A percentile compares a stretch with the other conserved stretches of the same genome.
phyloP scores from a whole-genome alignment of 2,329 filamentous ascomycete genomes.

The Penicillium sp. region DNA sequence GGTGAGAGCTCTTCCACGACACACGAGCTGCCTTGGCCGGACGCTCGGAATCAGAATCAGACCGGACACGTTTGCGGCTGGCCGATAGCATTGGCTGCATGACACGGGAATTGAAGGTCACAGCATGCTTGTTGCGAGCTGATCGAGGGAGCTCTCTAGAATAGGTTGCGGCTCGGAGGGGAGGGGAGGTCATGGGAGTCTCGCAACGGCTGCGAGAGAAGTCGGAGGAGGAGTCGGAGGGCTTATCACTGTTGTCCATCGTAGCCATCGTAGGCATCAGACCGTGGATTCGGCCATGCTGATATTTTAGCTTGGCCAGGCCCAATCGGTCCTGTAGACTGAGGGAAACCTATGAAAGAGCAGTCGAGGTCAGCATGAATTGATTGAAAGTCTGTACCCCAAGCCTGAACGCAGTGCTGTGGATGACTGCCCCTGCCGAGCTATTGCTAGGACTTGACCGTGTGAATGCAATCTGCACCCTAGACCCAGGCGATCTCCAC shows the following conservation, averaged over 20 bases:
- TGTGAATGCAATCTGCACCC: slow-evolving; percentile 10
- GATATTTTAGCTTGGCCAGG: slow-evolving; percentile 94
- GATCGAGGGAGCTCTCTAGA: slow-evolving; percentile 75
- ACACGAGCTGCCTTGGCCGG: slow-evolving; percentile 63
- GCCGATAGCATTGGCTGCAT: slow-evolving; percentile 53
- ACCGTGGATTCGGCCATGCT: slow-evolving; percentile 91
- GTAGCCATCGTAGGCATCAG: slow-evolving; percentile 71
- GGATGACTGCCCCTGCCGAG: not conserved
- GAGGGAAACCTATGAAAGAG: slow-evolving; percentile 74
- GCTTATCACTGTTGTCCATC: slow-evolving; percentile 76
- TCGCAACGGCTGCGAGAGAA: slow-evolving; percentile 65
- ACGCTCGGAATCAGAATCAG: slow-evolving; percentile 60
- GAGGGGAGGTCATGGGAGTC: slow-evolving; percentile 73
- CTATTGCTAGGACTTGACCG: slow-evolving; percentile 1
- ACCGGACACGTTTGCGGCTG: slow-evolving; percentile 70
- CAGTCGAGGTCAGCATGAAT: slow-evolving; percentile 7
- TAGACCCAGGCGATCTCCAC: not conserved
- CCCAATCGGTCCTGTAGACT: slow-evolving; percentile 91
- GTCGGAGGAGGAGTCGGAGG: slow-evolving; percentile 86
- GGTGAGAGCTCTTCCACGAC: slow-evolving; percentile 76
- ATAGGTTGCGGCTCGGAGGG: slow-evolving; percentile 79
- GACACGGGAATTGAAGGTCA: slow-evolving; percentile 47
- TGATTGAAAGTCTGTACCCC: not conserved
- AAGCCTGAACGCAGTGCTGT: not conserved
- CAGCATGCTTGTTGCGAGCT: slow-evolving; percentile 48